Evolutionary conservation across 106 monocot species (phyloP), one percentile per base, ranked within the genome.

Genomic region (Ottelia alismoides): DNA sequence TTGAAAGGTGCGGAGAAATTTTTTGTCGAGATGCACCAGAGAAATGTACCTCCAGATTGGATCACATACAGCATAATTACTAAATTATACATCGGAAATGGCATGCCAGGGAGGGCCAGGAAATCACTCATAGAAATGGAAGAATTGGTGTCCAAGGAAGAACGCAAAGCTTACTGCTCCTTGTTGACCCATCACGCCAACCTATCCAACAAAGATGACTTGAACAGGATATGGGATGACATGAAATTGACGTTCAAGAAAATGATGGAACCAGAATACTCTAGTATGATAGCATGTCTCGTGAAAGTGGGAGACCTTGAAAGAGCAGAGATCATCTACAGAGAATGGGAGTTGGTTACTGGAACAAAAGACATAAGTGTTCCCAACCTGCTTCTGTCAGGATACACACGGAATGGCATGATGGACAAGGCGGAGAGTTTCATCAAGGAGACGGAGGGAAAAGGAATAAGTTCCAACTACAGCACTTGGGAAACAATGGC

Each of bases 251-350:
- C 29, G 31, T 96, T 71, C 35, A 49, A 72, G 18, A 88, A 88
- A 64, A 56, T 89, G 70, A 77, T 84, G 32, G 88, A 96, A 32
- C 65, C 35, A 6, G 96, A 96, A 60, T 96, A 89, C 65, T 76
- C 67, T 31, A 82, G 82, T 65, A 67, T 89, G 63, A 69, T 96
- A 2, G 60, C 78, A 12, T 96, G 87, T 2, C 71, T 96, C 19
- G 53, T 76, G 27, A 85, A 74, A 52, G 56, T 89, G 19, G 68
- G 53, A 2, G 73, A 76, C 25, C 75, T 79, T 23, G 63, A 78
- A 52, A 76, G 76, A 64, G 84, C 96, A n/a, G 84, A 85, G 28
- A 64, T 18, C n/a, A 67, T 96, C 21, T 96, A 88, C 51, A 30
- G 25, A 16, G 88, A 96, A 62, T 96, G 96, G 96, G 85, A 88